Base-by-base conservation (phyloP, 1,284 basidiomycete species). In the Chiua sp. region DNA sequence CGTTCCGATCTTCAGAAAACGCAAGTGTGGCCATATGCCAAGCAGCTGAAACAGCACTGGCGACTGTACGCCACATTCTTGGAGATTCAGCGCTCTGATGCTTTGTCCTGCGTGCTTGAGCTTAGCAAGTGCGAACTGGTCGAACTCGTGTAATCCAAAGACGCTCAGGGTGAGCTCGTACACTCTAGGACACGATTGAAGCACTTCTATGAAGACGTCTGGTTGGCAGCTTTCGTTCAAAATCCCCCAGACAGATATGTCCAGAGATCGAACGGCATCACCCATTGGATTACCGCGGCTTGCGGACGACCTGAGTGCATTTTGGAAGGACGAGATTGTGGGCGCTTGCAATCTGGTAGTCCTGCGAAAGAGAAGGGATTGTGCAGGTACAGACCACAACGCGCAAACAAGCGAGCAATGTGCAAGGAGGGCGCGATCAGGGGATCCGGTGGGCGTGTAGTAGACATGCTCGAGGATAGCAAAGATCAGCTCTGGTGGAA, bases 1-100 rank as follows among this genome's bases (percentile, higher is more conserved):
- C 16, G 72, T 68, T 3, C 75, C 77, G 20, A 83, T 56, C 44
- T 72, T 72, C 51, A 83, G 72, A 66, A 79, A 81, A 16, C 66
- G 68, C 56, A 82, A 61, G 28, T 66, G 70, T 1, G 78, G 74
- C 71, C 80, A 80, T 44, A 80, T 66, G 1, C 67, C 67, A 15
- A 83, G 68, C 0, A 83, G 69, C 54, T 83, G 78, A 59, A 78
- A 82, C 8, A 82, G 59, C 22, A 81, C 69, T 11, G 78, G 80
- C 6, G 80, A 82, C 64, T 81, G 80, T 2, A 79, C 69, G 44
- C 79, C 78, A 56, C 73, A 79, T 2, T 65, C 55, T 18, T 71
- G 60, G n/a, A 82, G 59, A 47, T 67, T 70, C 47, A 83, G 65
- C 3, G 81, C 74, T n/a, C 77, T 75, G 33, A 82, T 68, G 32